Evolutionary conservation across 441 rosid genomes (phyloP).

Genomic region (Populus trichocarpa): DNA sequence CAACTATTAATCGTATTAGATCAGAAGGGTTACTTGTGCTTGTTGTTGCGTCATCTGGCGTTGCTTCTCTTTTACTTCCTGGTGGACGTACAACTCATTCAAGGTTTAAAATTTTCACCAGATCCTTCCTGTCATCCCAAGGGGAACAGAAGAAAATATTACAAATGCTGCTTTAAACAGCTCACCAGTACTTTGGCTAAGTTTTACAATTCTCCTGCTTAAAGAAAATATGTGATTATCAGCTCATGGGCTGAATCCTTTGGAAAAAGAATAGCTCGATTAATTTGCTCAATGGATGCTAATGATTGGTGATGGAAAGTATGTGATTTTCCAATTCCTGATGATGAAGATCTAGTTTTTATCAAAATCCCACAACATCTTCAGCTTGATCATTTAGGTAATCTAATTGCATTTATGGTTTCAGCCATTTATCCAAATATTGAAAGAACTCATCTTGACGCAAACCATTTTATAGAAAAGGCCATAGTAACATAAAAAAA

Average conservation of each 20-base stretch:
- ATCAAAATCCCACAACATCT: neutral
- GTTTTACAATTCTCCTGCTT: neutral
- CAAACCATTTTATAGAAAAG: neutral
- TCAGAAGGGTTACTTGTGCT: neutral
- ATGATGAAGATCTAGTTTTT: neutral
- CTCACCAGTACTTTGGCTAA: neutral
- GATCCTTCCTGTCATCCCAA: neutral
- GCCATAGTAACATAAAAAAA: neutral
- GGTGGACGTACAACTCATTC: constrained; percentile 14
- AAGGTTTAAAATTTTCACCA: neutral
- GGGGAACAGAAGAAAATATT: neutral
- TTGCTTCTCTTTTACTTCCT: constrained; percentile 8
- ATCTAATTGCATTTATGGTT: neutral
- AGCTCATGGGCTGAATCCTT: too few relatives aligned
- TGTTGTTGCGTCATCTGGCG: constrained; percentile 5
- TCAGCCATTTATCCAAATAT: neutral
- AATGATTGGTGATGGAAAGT: neutral
- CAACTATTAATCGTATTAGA: neutral
- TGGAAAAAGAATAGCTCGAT: too few relatives aligned
- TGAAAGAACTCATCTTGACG: neutral
- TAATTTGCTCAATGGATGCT: neutral
- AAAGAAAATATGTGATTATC: neutral
- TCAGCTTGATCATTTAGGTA: neutral
- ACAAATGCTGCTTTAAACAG: neutral
- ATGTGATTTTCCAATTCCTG: neutral